A percentile compares a stretch with the other conserved stretches of the same genome.
Conservation (phyloP, 1,284 basidiomycete species). For the Polyporus tsugae region DNA sequence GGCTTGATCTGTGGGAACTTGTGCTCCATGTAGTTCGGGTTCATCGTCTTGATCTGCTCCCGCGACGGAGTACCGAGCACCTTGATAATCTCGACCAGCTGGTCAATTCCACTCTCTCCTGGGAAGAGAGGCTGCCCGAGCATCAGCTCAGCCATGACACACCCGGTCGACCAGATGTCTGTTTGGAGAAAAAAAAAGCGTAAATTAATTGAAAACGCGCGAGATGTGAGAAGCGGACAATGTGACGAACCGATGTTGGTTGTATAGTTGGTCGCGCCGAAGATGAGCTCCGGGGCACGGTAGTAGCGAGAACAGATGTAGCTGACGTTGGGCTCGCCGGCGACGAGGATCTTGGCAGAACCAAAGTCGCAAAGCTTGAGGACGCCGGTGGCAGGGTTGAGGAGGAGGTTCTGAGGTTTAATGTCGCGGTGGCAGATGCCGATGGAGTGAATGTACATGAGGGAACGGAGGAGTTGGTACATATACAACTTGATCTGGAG, state of each 20-base stretch:
- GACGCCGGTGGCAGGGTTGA: conserved; percentile 96
- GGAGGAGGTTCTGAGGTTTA: conserved; percentile 98
- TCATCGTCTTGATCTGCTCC: conserved; percentile 99
- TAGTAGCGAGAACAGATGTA: conserved; percentile 99
- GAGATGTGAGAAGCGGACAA: conserved; percentile 2
- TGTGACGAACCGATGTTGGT: conserved; percentile 91
- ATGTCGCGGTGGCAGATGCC: conserved; percentile 99
- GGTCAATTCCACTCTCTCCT: conserved; percentile 99
- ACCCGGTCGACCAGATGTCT: conserved; percentile 99
- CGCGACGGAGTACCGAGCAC: conserved; percentile 97
- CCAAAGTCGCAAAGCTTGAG: conserved; percentile 99
- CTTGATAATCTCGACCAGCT: conserved; percentile 99
- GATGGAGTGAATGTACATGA: conserved; percentile 98
- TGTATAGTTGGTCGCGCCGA: conserved; percentile 99
- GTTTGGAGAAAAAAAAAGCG: conserved; percentile 21
- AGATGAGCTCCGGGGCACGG: conserved; percentile 98
- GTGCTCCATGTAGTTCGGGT: conserved; percentile 99
- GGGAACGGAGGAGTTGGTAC: conserved; percentile 96
- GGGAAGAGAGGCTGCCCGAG: conserved; percentile 98
- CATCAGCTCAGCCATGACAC: conserved; percentile 99
- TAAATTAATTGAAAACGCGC: neutral
- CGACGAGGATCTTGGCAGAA: conserved; percentile 97
- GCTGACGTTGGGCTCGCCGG: conserved; percentile 98
- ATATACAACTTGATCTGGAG: conserved; percentile 98
- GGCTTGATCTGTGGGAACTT: conserved; percentile 99